Base-by-base conservation (phyloP, 441 rosid species). In the Adansonia madagascariensis region DNA sequence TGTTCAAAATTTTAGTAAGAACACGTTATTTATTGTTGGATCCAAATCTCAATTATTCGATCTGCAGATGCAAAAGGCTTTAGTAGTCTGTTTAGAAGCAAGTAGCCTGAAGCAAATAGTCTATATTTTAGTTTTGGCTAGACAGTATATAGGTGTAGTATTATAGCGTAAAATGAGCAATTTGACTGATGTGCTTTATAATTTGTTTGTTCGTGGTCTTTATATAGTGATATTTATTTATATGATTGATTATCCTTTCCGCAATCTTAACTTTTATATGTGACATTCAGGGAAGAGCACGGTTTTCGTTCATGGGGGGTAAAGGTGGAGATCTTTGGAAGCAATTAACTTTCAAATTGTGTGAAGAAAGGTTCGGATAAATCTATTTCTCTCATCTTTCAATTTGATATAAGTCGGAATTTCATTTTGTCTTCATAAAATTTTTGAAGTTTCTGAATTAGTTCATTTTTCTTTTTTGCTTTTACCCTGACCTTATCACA, bases 311-410 rank as follows among this genome's bases (percentile, higher is more conserved):
- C 84, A 91, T 96, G 97, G 99, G 99, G 47, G 92, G 94, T 73
- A 92, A 88, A 89, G 98, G 98, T 46, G 98, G 98, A 88, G 85
- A 94, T 69, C 98, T 96, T 78, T 96, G 98, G 99, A 92, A 89
- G 89, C 94, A 91, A 80, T 75, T 92, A 90, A 91, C 94, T 46
- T 96, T 85, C 86, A 90, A 88, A 84, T 86, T 96, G 82, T 85
- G 91, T 24, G 88, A 90, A 76, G 81, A 86, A 80, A 92, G 98
- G 99, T 92, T 80, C 84, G 86, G 80, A 79, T 74, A 47, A 77
- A 53, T 65, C 39, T 64, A 60, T 60, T 56, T 17, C 12, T 73
- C 12, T 60, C 43, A 60, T 72, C 68, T 22, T 46, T 60, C 15
- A 59, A 18, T 60, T 35, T 44, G 15, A 64, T 22, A 66, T 70